These are phyloP conservation scores for Centella asiatica DNA, from an alignment of 129 eudicot genomes.

Conservation along the genomic window DNA sequence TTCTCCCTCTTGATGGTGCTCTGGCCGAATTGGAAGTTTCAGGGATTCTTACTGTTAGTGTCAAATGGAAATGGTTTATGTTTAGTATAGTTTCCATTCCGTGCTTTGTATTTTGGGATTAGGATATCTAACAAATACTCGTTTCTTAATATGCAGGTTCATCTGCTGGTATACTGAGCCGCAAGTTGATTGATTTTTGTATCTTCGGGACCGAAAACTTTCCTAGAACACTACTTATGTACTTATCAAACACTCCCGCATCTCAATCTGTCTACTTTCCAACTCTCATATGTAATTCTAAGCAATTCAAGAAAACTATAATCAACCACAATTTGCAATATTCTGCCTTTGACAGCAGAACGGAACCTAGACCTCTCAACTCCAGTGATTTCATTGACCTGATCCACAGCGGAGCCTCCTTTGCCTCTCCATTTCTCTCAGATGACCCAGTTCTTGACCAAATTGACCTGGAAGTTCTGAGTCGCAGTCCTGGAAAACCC, in stretches of 20 bases:
- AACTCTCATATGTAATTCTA: constrained; percentile 74
- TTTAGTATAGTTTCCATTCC: neutral
- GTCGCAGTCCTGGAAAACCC: constrained; percentile 46
- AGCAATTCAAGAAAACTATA: constrained; percentile 43
- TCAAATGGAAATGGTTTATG: neutral
- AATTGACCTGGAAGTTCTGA: constrained; percentile 56
- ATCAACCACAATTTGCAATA: constrained; percentile 65
- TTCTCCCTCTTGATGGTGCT: neutral
- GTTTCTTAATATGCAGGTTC: constrained; percentile 48
- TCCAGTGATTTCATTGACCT: constrained; percentile 40
- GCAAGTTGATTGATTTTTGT: constrained; percentile 71
- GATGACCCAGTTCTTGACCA: constrained; percentile 70
- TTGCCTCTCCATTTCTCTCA: constrained; percentile 55
- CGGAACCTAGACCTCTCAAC: constrained; percentile 36
- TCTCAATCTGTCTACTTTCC: constrained; percentile 71
- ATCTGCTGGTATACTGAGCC: constrained; percentile 54
- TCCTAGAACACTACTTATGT: constrained; percentile 84
- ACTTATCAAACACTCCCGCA: constrained; percentile 70
- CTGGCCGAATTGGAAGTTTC: too few species aligned
- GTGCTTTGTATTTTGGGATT: neutral
- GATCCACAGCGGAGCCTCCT: constrained; percentile 68
- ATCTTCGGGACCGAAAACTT: constrained; percentile 79
- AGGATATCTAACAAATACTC: constrained; percentile 2
- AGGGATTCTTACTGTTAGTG: too few species aligned
- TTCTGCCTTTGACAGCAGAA: constrained; percentile 33